Evolutionary conservation across 768 basidiomycete genomes (phyloP).

Genomic region (Phlegmacium glaucopus): DNA sequence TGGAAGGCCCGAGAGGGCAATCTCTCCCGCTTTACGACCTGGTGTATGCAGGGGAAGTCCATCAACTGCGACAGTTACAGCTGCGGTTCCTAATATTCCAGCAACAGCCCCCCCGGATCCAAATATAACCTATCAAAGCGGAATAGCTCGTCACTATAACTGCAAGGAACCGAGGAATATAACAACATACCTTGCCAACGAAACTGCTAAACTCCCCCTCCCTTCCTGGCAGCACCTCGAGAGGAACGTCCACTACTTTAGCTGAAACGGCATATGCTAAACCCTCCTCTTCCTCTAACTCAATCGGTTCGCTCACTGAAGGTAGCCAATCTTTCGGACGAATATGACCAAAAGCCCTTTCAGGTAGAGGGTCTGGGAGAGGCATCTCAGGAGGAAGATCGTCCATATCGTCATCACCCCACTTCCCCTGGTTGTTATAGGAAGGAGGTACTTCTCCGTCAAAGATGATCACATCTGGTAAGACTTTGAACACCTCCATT

Average conservation of each 20-base stretch:
- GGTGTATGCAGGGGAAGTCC: slow-evolving; percentile 50
- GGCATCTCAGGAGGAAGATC: slow-evolving; percentile 41
- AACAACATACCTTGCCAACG: slow-evolving; percentile 59
- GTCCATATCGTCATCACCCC: background rate
- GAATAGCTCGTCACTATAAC: slow-evolving; percentile 2
- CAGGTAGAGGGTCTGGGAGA: slow-evolving; percentile 65
- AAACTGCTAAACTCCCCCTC: slow-evolving; percentile 75
- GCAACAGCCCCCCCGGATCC: slow-evolving; percentile 61
- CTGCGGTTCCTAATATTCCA: slow-evolving; percentile 62
- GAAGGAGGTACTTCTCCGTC: slow-evolving; percentile 61
- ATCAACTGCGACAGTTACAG: slow-evolving; percentile 53
- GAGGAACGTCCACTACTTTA: slow-evolving; percentile 66
- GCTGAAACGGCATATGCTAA: slow-evolving; percentile 59
- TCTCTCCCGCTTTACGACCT: slow-evolving; percentile 31
- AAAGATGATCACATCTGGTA: slow-evolving; percentile 76
- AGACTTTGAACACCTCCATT: slow-evolving; percentile 59
- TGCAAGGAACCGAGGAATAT: background rate
- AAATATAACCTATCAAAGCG: slow-evolving; percentile 59
- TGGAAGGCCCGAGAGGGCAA: slow-evolving; percentile 62
- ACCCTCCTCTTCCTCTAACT: slow-evolving; percentile 45
- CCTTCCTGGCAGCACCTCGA: slow-evolving; percentile 76
- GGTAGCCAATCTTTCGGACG: slow-evolving; percentile 67
- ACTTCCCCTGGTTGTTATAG: slow-evolving; percentile 1
- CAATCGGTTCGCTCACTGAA: slow-evolving; percentile 37
- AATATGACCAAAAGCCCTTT: slow-evolving; percentile 73